Conservation (phyloP, 2,329 filamentous ascomycete species). For the Diplocarpon mali region DNA sequence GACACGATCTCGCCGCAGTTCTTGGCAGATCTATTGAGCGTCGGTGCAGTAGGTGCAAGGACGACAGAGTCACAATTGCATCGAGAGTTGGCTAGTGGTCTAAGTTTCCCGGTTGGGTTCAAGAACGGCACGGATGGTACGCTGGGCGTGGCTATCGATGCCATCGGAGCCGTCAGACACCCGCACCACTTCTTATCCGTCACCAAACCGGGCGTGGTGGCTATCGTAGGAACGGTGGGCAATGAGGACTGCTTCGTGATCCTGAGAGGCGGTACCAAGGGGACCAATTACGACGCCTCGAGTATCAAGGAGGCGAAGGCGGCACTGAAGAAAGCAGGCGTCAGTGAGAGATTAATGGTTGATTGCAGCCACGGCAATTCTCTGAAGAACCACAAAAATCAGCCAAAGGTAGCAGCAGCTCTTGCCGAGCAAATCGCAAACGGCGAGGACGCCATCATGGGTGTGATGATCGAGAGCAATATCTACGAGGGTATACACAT, state of each 20-base stretch:
- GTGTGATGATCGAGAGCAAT: constrained; percentile 98
- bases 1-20: constrained; percentile 98
- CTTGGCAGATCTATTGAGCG: constrained; percentile 79
- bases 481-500: constrained; percentile 67
- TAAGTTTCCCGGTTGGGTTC: constrained; percentile 97
- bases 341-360: constrained; percentile 78
- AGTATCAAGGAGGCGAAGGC: constrained; percentile 78
- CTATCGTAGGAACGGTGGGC: constrained; percentile 86
- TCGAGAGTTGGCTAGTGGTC: constrained; percentile 82
- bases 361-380: constrained; percentile 98
- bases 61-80: constrained; percentile 96
- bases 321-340: constrained; percentile 61
- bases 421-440: constrained; percentile 75
- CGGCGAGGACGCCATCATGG: constrained; percentile 79
- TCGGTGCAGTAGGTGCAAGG: constrained; percentile 88
- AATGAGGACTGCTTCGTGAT: constrained; percentile 98
- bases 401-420: constrained; percentile 78
- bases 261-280: constrained; percentile 80
- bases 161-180: constrained; percentile 83
- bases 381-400: constrained; percentile 92
- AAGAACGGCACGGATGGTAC: constrained; percentile 98
- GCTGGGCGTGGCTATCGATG: constrained; percentile 82
- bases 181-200: constrained; percentile 96
- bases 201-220: constrained; percentile 89
- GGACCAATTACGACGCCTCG: constrained; percentile 84